Evolutionary conservation across 1,139 yeast species (phyloP), one percentile per base, ranked within the genome.

Genomic region (Schwanniomyces etchellsii): DNA sequence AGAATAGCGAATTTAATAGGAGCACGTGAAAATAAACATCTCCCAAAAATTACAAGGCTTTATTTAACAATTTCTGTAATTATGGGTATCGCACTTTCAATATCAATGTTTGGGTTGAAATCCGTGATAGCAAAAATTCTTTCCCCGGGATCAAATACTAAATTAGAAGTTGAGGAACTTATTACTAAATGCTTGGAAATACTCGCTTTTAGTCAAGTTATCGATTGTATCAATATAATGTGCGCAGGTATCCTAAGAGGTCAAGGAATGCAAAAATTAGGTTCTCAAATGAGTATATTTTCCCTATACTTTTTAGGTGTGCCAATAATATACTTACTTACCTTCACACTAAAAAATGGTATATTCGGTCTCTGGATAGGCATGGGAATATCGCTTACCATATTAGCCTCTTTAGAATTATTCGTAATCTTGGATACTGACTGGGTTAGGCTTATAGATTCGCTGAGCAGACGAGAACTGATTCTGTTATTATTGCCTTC

Each of bases 221-320:
- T 72, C 21, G 81, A 74, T 49, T 74, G 77, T 2, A 54, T 71
- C 57, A 74, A 74, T 47, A 75, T 78, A 5, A 72, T 71, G 31
- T 68, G 76, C 4, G 80, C 80, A 2, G 81, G 81, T 4, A 70
- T 77, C 38, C 57, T 74, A 28, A 55, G 80, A 38, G 81, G 81
- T 10, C 79, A 74, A 46, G 80, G 80, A 12, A 67, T 69, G 44
- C 75, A 77, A 14, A 70, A 65, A 42, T 72, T 74, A 28, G 80
- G 80, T 3, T 80, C 80, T 5, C 65, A 70, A 27, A 73, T 73
- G 22, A 74, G 74, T 40, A 51, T 74, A 35, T 39, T 73, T 15
- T 61, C 76, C 1, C 74, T 74, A 43, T 74, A 74, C 44, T 48
- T 70, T 2, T 51, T 74, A 23, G 81, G 79, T 3, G 50, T 74